Percentiles rank a stretch among this genome's conserved stretches.
These are phyloP conservation scores for Candida tallmaniae DNA, from an alignment of 805 yeast genomes.

Conservation along the genomic window DNA sequence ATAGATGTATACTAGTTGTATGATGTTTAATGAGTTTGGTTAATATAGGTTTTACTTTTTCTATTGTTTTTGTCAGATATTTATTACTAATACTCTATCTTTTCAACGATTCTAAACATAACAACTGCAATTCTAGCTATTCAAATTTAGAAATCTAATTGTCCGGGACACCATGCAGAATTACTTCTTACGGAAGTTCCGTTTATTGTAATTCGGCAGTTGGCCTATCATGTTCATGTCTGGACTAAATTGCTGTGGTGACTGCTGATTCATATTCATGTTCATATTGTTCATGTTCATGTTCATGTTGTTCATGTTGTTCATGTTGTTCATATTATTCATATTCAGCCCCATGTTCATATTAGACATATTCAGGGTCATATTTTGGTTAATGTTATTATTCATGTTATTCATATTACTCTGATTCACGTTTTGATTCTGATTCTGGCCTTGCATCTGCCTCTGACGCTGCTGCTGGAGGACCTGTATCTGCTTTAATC, in stretches of 20 bases:
- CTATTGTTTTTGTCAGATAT: neutral
- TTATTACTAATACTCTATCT: neutral
- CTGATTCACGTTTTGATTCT: slow-evolving; percentile 11
- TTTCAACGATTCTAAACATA: slow-evolving; percentile 1
- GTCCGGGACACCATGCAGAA: slow-evolving; percentile 6
- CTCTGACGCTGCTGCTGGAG: slow-evolving; percentile 18
- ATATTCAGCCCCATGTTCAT: neutral
- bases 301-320: slow-evolving; percentile 9
- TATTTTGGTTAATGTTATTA: slow-evolving; percentile 1
- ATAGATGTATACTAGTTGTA: neutral
- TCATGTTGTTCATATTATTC: slow-evolving; percentile 5
- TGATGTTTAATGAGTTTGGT: neutral
- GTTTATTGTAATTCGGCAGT: slow-evolving; percentile 8
- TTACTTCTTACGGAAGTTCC: neutral
- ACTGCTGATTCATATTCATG: neutral
- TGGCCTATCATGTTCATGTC: slow-evolving; percentile 15
- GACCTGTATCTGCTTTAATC: slow-evolving; percentile 33
- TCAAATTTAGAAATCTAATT: slow-evolving; percentile 1
- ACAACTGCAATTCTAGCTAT: slow-evolving; percentile 4
- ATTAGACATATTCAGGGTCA: neutral
- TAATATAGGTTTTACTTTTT: neutral
- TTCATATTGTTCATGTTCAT: slow-evolving; percentile 9
- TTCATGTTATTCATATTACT: slow-evolving; percentile 11
- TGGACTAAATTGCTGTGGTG: slow-evolving; percentile 8
- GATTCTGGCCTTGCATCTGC: slow-evolving; percentile 14